These are phyloP conservation scores for Epichloe elymi DNA, from an alignment of 2,329 filamentous ascomycete species.

Conservation along the genomic window DNA sequence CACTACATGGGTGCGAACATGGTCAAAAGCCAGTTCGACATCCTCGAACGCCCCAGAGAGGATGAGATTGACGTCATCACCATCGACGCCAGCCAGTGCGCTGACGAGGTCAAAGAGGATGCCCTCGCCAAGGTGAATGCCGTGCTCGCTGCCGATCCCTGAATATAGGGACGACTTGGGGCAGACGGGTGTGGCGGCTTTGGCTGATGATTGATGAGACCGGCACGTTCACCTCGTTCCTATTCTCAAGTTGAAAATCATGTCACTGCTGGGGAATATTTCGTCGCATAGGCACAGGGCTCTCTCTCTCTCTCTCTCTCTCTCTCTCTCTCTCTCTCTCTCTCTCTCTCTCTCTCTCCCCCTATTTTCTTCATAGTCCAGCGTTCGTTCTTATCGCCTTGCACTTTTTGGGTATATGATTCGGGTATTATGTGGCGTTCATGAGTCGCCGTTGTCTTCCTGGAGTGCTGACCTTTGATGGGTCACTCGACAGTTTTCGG, in stretches of 20 bases:
- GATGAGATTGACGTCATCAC: slow-evolving; percentile 61
- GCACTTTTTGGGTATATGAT: not conserved
- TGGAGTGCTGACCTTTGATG: not conserved
- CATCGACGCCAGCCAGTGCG: slow-evolving; percentile 50
- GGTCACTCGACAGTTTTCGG: not conserved
- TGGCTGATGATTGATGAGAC: too few relatives aligned
- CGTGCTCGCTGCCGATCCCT: slow-evolving; percentile 27
- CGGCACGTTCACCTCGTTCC: too few relatives aligned
- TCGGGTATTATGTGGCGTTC: not conserved
- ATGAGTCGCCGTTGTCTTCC: not conserved
- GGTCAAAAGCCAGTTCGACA: slow-evolving; percentile 84
- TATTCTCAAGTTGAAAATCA: too few relatives aligned
- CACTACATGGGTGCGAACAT: slow-evolving; percentile 96
- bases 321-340: not conserved
- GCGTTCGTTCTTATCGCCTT: not conserved
- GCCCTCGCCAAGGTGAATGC: slow-evolving; percentile 44
- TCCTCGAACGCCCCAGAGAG: slow-evolving; percentile 65
- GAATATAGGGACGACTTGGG: not conserved
- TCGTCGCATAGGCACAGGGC: too few relatives aligned
- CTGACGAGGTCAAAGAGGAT: slow-evolving; percentile 46
- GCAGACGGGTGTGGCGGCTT: not conserved
- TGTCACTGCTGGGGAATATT: too few relatives aligned
- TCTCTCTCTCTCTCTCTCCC: too few relatives aligned
- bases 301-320: too few relatives aligned
- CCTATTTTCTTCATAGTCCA: not conserved